phyloP scores from a whole-genome alignment of 495 filamentous ascomycete species.

The Penicillium coffeae region DNA sequence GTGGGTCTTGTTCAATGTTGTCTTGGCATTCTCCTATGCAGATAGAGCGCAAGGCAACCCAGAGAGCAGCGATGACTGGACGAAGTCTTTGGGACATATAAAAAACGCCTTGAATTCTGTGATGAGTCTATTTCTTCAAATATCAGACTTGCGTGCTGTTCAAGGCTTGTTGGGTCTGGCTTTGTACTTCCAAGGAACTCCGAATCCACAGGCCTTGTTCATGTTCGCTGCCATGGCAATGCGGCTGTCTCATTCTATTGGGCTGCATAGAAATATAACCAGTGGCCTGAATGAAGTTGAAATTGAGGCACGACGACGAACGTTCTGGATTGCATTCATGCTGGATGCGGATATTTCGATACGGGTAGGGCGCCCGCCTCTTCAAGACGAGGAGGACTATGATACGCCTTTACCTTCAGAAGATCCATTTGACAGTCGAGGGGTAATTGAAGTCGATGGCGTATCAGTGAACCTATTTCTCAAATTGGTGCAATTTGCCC shows the following conservation, averaged over 20 bases:
- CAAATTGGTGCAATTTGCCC: constrained; percentile 11
- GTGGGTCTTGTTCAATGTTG: constrained; percentile 20
- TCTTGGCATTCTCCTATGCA: constrained; percentile 18
- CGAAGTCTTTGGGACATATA: constrained; percentile 13
- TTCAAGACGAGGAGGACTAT: constrained; percentile 15
- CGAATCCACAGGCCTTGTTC: constrained; percentile 19
- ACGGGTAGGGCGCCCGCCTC: constrained; percentile 11
- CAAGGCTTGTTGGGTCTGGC: constrained; percentile 18
- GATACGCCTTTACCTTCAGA: constrained; percentile 10
- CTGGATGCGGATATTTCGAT: constrained; percentile 21
- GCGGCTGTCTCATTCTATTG: constrained; percentile 20
- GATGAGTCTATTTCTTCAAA: constrained; percentile 13
- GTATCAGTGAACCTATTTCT: constrained; percentile 12
- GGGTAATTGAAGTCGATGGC: constrained; percentile 6
- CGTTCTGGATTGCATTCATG: constrained; percentile 23
- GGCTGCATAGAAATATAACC: constrained; percentile 12
- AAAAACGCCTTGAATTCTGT: constrained; percentile 19
- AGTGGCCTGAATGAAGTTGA: constrained; percentile 7
- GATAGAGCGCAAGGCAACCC: constrained; percentile 10
- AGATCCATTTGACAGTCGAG: constrained; percentile 10
- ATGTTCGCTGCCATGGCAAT: constrained; percentile 18
- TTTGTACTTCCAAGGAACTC: constrained; percentile 20
- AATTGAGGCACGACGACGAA: constrained; percentile 16
- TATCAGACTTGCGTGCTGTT: constrained; percentile 15
- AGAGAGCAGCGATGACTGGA: constrained; percentile 10